A percentile compares a stretch with the other conserved stretches of the same genome.
Evolutionary conservation across 805 yeast species (phyloP).

Genomic region (Saccharomyces eubayanus): DNA sequence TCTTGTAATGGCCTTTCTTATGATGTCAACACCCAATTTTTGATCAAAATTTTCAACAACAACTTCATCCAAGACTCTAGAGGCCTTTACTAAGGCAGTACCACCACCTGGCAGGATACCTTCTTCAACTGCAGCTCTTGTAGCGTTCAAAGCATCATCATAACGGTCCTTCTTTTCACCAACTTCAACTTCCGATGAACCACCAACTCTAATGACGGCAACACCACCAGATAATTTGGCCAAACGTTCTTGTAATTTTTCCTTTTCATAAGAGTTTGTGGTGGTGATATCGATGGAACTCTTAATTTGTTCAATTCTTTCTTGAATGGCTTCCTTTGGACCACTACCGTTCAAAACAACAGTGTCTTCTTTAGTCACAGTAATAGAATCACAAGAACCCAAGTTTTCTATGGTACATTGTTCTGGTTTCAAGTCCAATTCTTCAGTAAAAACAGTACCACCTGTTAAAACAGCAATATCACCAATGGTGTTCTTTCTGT

Average conservation of each 20-base stretch:
- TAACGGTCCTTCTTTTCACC: constrained; percentile 99
- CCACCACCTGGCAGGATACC: constrained; percentile 99
- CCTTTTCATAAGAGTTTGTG: constrained; percentile 83
- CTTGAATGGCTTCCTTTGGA: constrained; percentile 63
- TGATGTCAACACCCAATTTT: constrained; percentile 89
- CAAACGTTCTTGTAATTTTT: constrained; percentile 92
- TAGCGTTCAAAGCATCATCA: constrained; percentile 96
- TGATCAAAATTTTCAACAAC: constrained; percentile 88
- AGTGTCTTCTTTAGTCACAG: constrained; percentile 93
- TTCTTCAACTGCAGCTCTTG: constrained; percentile 97
- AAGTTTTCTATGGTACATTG: constrained; percentile 82
- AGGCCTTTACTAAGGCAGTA: constrained; percentile 91
- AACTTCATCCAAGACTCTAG: constrained; percentile 60
- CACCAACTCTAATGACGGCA: constrained; percentile 96
- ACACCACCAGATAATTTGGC: constrained; percentile 98
- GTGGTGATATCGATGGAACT: constrained; percentile 62
- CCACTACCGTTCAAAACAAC: constrained; percentile 92
- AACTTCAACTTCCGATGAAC: constrained; percentile 93
- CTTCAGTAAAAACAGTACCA: constrained; percentile 81
- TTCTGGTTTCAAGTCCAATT: constrained; percentile 90
- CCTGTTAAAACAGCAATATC: constrained; percentile 93
- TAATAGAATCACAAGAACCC: constrained; percentile 86
- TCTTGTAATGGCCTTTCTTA: constrained; percentile 83
- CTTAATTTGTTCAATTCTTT: constrained; percentile 92
- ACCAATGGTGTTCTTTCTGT: constrained; percentile 91